Evolutionary conservation across 176 grass and related monocot species (phyloP), one percentile per base, ranked within the genome.

Genomic region (Bothriochloa decipiens): DNA sequence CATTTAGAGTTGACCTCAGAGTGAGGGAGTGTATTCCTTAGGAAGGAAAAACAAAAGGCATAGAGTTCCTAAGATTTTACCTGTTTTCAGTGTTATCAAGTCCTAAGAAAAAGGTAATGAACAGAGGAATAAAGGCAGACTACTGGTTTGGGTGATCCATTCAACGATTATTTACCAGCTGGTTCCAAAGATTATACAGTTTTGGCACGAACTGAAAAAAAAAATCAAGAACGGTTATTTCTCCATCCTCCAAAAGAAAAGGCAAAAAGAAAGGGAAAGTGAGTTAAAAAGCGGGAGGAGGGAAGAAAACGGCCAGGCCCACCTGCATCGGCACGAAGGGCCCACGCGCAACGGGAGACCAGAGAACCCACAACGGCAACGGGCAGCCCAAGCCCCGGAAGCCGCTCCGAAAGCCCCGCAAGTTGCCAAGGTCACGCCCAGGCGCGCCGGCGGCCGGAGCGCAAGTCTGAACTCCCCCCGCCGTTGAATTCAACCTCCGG

Each of bases 251-350:
- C 62, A 25, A 71, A 53, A 28, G 14, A 37, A 6, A 68, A 67
- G 27, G 17, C 2, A 16, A 36, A 68, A 45, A 1, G 11, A 68
- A 68, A 68, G 28, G 29, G 15, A 18, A 16, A 73, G 22, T 25
- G n/a, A 47, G 42, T 32, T 32, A 68, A 62, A 4, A 11, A 47
- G 27, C 2, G 11, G 6, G 1, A 22, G 10, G 16, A 50, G 45
- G 32, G 68, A 71, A 23, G 15, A 29, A 35, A 81, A 14, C 25
- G 17, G 67, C 14, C 18, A 49, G 82, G 72, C 88, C 83, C 83
- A 86, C 26, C 16, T 71, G 15, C 77, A 64, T 29, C 5, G 65
- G n/a, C 74, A 70, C 41, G 22, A 5, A 3, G 79, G 79, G 81
- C 68, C 80, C 68, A 5, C 69, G 0, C 4, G 53, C 27, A 71